phyloP scores from a whole-genome alignment of 75 land plant species.

The Picea glauca region DNA sequence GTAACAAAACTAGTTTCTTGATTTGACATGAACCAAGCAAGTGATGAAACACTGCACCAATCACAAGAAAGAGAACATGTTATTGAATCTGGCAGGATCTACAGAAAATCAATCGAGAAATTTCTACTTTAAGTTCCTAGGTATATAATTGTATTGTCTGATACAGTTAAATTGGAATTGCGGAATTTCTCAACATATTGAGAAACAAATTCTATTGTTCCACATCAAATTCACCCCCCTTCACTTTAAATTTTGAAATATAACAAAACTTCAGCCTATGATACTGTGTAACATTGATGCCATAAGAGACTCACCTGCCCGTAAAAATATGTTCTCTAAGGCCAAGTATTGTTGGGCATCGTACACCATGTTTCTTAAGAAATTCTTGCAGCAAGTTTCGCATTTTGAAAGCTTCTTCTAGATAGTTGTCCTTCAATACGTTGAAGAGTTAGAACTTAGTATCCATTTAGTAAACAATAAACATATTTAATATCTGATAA shows the following conservation, averaged over 20 bases:
- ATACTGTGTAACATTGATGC: neutral
- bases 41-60: constrained; percentile 91
- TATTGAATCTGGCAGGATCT: neutral
- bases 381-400: constrained; percentile 89
- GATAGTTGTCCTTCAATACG: constrained; percentile 74
- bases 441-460: neutral
- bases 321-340: constrained; percentile 95
- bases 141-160: neutral
- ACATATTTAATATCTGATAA: neutral
- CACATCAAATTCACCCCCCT: neutral
- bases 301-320: constrained; percentile 62
- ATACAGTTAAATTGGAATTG: neutral
- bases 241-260: neutral
- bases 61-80: constrained; percentile 1
- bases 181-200: neutral
- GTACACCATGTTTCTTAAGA: constrained; percentile 33
- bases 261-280: neutral
- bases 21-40: constrained; percentile 99
- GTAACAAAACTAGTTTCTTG: constrained; percentile 98
- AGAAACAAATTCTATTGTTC: neutral
- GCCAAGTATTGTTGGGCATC: constrained; percentile 84
- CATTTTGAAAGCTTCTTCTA: constrained; percentile 97
- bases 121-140: neutral
- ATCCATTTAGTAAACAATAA: neutral
- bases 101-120: neutral